phyloP scores from a whole-genome alignment of 73 alveolate genomes.

The Paramecium primaurelia region DNA sequence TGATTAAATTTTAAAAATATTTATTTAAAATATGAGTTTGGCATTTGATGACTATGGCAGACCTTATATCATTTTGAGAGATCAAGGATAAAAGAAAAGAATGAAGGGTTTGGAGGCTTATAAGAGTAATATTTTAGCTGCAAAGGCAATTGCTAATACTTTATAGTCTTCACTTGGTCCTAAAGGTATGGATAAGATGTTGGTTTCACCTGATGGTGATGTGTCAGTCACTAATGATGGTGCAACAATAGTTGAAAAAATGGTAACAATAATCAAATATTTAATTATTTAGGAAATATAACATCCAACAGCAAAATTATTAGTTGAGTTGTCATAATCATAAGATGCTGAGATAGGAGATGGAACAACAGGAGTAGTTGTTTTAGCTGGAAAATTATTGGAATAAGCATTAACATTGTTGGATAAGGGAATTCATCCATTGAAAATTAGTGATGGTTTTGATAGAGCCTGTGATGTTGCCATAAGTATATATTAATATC shows the following conservation, averaged over 20 bases:
- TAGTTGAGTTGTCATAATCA: conserved; percentile 96
- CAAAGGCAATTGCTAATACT: conserved; percentile 73
- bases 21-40: conserved; percentile 54
- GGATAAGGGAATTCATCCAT: conserved; percentile 98
- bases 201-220: conserved; percentile 95
- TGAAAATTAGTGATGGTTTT: conserved; percentile 97
- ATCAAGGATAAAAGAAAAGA: conserved; percentile 91
- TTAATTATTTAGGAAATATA: conserved; percentile 65
- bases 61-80: conserved; percentile 92
- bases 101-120: conserved; percentile 95
- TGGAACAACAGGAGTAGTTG: conserved; percentile 99
- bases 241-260: conserved; percentile 97
- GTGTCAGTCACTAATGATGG: conserved; percentile 99
- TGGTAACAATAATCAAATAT: conserved; percentile 69
- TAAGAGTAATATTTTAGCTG: conserved; percentile 78
- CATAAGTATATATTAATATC: not conserved
- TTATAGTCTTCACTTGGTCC: conserved; percentile 99
- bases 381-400: conserved; percentile 98
- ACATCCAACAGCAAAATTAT: conserved; percentile 95
- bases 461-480: conserved; percentile 94
- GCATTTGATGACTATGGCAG: conserved; percentile 95
- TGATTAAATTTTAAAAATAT: not conserved
- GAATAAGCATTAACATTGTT: conserved; percentile 91
- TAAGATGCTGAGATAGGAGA: conserved; percentile 99
- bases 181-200: conserved; percentile 99